Evolutionary conservation across 2,329 filamentous ascomycete species (phyloP).

Genomic region (Colletotrichum spinosum): DNA sequence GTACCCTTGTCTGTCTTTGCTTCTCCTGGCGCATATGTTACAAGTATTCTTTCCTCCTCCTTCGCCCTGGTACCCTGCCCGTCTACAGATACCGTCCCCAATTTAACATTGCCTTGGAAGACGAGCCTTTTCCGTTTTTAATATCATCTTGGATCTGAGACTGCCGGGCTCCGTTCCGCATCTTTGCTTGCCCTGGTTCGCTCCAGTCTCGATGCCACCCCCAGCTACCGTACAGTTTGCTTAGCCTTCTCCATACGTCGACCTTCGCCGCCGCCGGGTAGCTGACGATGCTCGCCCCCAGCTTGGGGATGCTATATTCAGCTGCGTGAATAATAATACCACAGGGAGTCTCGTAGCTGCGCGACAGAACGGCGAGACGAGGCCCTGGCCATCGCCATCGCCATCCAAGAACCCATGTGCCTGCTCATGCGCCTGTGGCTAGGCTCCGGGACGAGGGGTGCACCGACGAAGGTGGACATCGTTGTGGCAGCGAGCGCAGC

Average conservation of each 20-base stretch:
- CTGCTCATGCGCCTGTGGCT: slow-evolving; percentile 26
- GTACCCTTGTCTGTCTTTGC: neutral
- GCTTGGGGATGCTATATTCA: slow-evolving; percentile 30
- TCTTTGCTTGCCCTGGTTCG: neutral
- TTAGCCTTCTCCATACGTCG: neutral
- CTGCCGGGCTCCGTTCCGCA: slow-evolving; percentile 20
- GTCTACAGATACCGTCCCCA: neutral
- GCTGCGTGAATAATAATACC: slow-evolving; percentile 30
- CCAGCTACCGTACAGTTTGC: neutral
- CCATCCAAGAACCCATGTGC: slow-evolving; percentile 3
- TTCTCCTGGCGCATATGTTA: neutral
- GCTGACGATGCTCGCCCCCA: slow-evolving; percentile 14
- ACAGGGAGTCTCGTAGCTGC: slow-evolving; percentile 9
- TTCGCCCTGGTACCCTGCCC: neutral
- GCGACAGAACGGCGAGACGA: slow-evolving; percentile 1
- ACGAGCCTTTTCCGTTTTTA: slow-evolving; percentile 17
- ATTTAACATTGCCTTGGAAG: neutral
- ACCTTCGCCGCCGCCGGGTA: neutral
- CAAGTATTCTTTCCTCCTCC: neutral
- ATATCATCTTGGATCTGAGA: slow-evolving; percentile 26
- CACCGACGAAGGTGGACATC: slow-evolving; percentile 32
- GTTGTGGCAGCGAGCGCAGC: slow-evolving; percentile 1
- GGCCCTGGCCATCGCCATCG: too few relatives aligned
- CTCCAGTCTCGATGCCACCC: slow-evolving; percentile 1
- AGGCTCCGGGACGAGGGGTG: slow-evolving; percentile 26